Base-by-base conservation (phyloP, 768 basidiomycete species). In the Hygrophoropsis aurantiaca region DNA sequence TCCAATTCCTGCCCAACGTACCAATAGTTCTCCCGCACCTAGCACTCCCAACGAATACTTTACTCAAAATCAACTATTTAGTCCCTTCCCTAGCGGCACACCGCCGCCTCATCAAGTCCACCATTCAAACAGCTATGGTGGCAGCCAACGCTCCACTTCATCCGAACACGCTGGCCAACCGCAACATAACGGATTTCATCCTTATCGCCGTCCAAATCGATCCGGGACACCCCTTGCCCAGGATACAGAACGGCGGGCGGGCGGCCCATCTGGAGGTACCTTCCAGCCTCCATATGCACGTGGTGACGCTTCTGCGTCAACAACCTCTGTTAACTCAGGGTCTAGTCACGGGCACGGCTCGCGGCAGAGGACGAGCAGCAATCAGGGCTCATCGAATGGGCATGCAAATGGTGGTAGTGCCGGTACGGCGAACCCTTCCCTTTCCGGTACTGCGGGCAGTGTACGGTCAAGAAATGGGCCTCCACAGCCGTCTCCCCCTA, bases 271-370 rank as follows among this genome's bases (percentile, higher is more conserved):
- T 19, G 58, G 62, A 33, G 70, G 69, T 9, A 60, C 73, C 5
- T 82, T 85, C 50, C 83, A 85, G 54, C 87, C 87, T 8, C 89
- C 90, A 0, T 92, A 91, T 63, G 84, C 80, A 21, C 83, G 87
- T 48, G 77, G 81, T 19, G 89, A 91, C 47, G 89, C 89, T 7
- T 86, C 90, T 6, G 82, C 79, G 37, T 91, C 90, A 0, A 79
- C 83, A 20, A 82, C 87, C 4, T 92, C 90, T 0, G 74, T 92
- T 54, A 87, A 84, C 61, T 91, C 90, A 33, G 63, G 64, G 16
- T 69, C 62, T n/a, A 71, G 44, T 61, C 76, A 47, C 54, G 66
- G 65, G 36, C 57, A 57, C 27, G 77, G 80, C 43, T 66, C 77
- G 40, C 81, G 87, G 16, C 84, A 79, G 56, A 75, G 86, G 36